phyloP scores from a whole-genome alignment of 768 basidiomycete species.

The Lanmaoa rubissima region DNA sequence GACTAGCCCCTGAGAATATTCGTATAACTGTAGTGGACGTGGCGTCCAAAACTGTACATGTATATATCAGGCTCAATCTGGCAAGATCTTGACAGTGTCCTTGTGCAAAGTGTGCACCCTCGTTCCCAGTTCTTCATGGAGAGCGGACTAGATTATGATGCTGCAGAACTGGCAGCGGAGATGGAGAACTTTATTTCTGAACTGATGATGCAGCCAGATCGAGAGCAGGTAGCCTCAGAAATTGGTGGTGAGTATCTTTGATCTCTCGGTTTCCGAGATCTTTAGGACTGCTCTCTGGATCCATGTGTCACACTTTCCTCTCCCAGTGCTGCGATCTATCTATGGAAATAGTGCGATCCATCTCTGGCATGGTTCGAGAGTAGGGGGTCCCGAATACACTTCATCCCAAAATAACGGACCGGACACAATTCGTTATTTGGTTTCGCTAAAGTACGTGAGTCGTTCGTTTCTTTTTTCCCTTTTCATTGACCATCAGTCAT shows the following conservation, averaged over 20 bases:
- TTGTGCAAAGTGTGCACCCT: background rate
- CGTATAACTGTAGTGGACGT: background rate
- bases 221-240: slow-evolving; percentile 47
- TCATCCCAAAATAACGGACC: slow-evolving; percentile 19
- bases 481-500: background rate
- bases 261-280: background rate
- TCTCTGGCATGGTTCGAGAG: slow-evolving; percentile 48
- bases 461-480: background rate
- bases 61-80: background rate
- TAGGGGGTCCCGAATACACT: slow-evolving; percentile 9
- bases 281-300: background rate
- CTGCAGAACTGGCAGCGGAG: slow-evolving; percentile 18
- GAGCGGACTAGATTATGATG: slow-evolving; percentile 5
- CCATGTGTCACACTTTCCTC: slow-evolving; percentile 3
- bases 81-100: slow-evolving; percentile 10
- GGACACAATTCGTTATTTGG: slow-evolving; percentile 60
- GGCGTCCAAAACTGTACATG: slow-evolving; percentile 9
- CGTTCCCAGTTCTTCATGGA: slow-evolving; percentile 14
- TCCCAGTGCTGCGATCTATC: slow-evolving; percentile 70
- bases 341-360: slow-evolving; percentile 68
- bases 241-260: slow-evolving; percentile 37
- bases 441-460: slow-evolving; percentile 56
- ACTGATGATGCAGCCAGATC: slow-evolving; percentile 35
- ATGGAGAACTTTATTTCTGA: slow-evolving; percentile 27
- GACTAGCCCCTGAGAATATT: too few relatives aligned